Evolutionary conservation across 176 grass and related monocot species (phyloP), one percentile per base, ranked within the genome.

Genomic region (Triticum monococcum): DNA sequence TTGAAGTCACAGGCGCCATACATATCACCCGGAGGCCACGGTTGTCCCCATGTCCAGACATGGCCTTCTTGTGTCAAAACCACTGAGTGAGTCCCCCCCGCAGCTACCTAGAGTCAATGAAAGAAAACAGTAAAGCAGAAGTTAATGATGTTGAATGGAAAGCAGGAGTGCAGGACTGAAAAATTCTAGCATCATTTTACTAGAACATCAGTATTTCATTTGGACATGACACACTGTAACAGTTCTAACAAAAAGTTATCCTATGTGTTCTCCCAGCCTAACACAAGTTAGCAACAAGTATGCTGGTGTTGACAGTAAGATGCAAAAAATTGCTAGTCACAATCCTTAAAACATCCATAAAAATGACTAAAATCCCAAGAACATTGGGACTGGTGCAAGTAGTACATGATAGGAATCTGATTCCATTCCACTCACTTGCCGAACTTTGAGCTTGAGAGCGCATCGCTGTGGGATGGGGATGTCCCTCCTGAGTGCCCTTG

Each of bases 11-110:
- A 57, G 72, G 71, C 41, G 10, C 65, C 74, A 68, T 96, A 99
- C 97, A 99, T 99, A 84, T 99, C 97, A 17, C 97, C 97, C 31
- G 94, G 97, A 69, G 97, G 94, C 94, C 97, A 99, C 71, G 97
- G 97, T 88, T 99, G 97, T 3, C 97, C 97, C 97, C 97, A 96
- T 65, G 94, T 94, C 97, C 97, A 99, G 72, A 96, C 94, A 22
- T 96, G 86, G 38, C 94, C 97, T 85, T 99, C 94, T 88, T 91
- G 92, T 63, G 97, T 99, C 79, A 99, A 87, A 77, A 93, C 97
- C 24, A 99, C 92, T 3, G 97, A 94, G 68, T 99, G 97, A 75
- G 97, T 99, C 48, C 97, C 97, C 86, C 97, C 97, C 79, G 97
- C 97, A 73, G 97, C 97, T 41, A 99, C 94, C 94, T 98, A 82